Evolutionary conservation across 202 grass and related monocot genomes (phyloP), one percentile per base, ranked within the genome.

Genomic region (Zoysia matrella): DNA sequence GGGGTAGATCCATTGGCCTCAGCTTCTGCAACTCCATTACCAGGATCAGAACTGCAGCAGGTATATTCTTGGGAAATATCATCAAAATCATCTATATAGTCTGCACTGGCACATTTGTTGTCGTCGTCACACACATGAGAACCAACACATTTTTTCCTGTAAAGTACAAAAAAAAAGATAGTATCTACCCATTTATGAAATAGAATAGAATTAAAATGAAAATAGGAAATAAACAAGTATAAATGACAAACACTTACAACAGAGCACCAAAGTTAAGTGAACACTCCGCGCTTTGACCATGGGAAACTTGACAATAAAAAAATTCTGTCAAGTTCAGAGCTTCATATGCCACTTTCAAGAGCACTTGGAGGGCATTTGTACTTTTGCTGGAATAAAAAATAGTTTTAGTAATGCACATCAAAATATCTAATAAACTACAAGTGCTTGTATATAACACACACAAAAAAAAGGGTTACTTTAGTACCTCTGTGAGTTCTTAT

Each of bases 401-500:
- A 64, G 43, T 56, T 67, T 86, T 68, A 86, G 86, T 22, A 76
- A 73, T 64, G 48, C 60, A 80, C 49, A 56, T 36, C 3, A 88
- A 83, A 78, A 83, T 14, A 42, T 86, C 7, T 5, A 82, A 67
- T 44, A 85, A 66, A 54, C 47, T 22, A 75, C 18, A 78, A 22
- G 8, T 70, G 68, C 65, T 65, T 83, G 65, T 44, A 53, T 72
- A n/a, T 22, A 22, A 22, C 22, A 22, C 22, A 46, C 60, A 84
- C 10, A 78, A 81, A 85, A 1, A 85, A 69, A 22, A 22, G 22
- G 22, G 22, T 22, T 22, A 22, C 22, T 22, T 69, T 40, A 80
- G 79, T 93, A 99, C 96, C 93, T 90, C 75, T 53, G 89, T 80
- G 91, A 91, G 75, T 91, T 91, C 22, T 22, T 22, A 22, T 22